Conservation (phyloP, 208 protist species). For the Phytomonas sp. region DNA sequence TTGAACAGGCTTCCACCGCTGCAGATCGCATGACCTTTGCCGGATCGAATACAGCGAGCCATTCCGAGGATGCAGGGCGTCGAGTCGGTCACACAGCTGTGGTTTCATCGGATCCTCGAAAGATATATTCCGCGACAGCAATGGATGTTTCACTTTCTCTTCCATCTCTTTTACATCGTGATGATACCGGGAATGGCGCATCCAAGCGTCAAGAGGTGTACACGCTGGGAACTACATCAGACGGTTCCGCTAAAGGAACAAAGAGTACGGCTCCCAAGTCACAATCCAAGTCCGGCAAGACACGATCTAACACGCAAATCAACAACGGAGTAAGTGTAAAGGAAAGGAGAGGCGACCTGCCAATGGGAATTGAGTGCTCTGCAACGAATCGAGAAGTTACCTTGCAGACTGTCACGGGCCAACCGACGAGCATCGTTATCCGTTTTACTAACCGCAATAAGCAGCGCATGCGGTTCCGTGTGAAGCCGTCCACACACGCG, state of each 20-base stretch:
- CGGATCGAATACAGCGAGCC: not conserved
- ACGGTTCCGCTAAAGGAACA: not conserved
- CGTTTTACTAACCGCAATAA: conserved; percentile 72
- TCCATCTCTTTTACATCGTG: not conserved
- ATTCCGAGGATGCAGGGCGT: not conserved
- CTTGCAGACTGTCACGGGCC: not conserved
- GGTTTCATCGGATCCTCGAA: not conserved
- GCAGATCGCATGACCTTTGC: not conserved
- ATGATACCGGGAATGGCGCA: not conserved
- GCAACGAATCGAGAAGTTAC: conserved; percentile 8
- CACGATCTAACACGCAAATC: not conserved
- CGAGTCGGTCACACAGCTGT: not conserved
- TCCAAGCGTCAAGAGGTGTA: not conserved
- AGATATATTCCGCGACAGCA: not conserved
- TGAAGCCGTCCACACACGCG: conserved; percentile 54
- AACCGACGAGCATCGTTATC: conserved; percentile 15
- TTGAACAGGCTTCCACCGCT: not conserved
- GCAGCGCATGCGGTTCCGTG: conserved; percentile 40
- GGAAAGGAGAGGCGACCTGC: not conserved
- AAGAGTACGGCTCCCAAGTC: not conserved
- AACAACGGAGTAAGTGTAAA: not conserved
- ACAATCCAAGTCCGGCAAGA: not conserved
- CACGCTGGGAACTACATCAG: not conserved
- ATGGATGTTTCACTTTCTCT: not conserved
- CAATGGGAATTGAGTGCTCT: not conserved